Evolutionary conservation across 257 asterid genomes (phyloP).

Genomic region (Nemophila menziesii): DNA sequence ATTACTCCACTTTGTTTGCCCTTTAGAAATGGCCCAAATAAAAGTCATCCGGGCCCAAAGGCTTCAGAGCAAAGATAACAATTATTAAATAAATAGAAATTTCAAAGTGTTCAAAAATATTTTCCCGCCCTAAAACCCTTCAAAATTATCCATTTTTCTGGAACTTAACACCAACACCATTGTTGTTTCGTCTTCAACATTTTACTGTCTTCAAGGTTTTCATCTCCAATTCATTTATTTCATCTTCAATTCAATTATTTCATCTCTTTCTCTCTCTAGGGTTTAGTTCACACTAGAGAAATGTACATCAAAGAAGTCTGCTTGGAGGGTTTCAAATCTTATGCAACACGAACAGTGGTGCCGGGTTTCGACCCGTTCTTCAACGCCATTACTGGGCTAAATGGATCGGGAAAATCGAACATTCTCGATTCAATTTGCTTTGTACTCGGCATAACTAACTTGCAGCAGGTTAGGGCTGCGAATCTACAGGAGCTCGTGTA

Average conservation of each 20-base stretch:
- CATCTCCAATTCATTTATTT: neutral
- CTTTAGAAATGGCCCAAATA: too few relatives aligned
- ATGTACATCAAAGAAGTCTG: slow-evolving; percentile 88
- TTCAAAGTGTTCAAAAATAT: neutral
- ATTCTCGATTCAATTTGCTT: slow-evolving; percentile 96
- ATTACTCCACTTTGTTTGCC: too few relatives aligned
- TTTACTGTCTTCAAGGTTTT: neutral
- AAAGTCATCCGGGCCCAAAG: too few relatives aligned
- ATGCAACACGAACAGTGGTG: slow-evolving; percentile 87
- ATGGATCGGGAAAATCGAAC: slow-evolving; percentile 96
- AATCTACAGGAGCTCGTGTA: slow-evolving; percentile 96
- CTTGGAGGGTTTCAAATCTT: slow-evolving; percentile 91
- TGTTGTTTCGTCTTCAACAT: neutral
- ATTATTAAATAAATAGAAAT: too few relatives aligned
- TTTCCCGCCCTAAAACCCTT: neutral
- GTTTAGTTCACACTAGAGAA: neutral
- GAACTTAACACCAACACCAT: too few relatives aligned
- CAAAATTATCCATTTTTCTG: neutral
- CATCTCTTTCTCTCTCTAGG: neutral
- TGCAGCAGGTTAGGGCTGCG: slow-evolving; percentile 99
- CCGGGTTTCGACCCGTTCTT: slow-evolving; percentile 85
- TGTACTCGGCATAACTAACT: slow-evolving; percentile 86
- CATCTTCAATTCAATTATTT: neutral
- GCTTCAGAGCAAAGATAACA: too few relatives aligned
- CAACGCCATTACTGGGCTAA: slow-evolving; percentile 92